These are phyloP conservation scores for Microcyclosporella mali DNA, from an alignment of 2,329 filamentous ascomycete genomes.

Conservation along the genomic window DNA sequence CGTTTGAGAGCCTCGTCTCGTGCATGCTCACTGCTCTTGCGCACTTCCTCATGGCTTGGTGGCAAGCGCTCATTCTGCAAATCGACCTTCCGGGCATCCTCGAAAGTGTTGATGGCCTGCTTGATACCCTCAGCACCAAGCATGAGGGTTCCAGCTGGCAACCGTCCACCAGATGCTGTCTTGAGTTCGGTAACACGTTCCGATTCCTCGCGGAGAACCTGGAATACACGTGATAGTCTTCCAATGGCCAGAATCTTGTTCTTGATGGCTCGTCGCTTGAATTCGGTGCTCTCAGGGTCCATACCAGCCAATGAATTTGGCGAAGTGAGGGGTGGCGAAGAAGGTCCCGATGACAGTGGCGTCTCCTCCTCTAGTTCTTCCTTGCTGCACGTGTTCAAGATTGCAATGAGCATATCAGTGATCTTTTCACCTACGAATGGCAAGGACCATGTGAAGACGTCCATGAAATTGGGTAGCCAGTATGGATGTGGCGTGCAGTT, in stretches of 20 bases:
- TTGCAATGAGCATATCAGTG: conserved; percentile 98
- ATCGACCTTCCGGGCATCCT: conserved; percentile 95
- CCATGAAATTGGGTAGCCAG: conserved; percentile 99
- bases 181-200: conserved; percentile 96
- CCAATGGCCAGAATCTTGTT: conserved; percentile 99
- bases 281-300: conserved; percentile 84
- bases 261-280: conserved; percentile 94
- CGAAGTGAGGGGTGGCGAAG: conserved; percentile 60
- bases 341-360: conserved; percentile 64
- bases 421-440: conserved; percentile 98
- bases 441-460: conserved; percentile 99
- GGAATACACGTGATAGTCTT: conserved; percentile 93
- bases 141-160: conserved; percentile 95
- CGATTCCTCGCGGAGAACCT: conserved; percentile 93
- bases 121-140: conserved; percentile 97
- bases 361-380: conserved; percentile 88
- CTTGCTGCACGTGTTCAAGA: conserved; percentile 97
- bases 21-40: conserved; percentile 73
- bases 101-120: conserved; percentile 93
- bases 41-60: conserved; percentile 86
- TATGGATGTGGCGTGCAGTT: conserved; percentile 99
- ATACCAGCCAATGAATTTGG: conserved; percentile 31
- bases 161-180: conserved; percentile 84
- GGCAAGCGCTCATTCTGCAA: conserved; percentile 92
- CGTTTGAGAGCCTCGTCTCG: conserved; percentile 77